Conservation (phyloP, 768 basidiomycete genomes). For the Kwoniella shandongensis region DNA sequence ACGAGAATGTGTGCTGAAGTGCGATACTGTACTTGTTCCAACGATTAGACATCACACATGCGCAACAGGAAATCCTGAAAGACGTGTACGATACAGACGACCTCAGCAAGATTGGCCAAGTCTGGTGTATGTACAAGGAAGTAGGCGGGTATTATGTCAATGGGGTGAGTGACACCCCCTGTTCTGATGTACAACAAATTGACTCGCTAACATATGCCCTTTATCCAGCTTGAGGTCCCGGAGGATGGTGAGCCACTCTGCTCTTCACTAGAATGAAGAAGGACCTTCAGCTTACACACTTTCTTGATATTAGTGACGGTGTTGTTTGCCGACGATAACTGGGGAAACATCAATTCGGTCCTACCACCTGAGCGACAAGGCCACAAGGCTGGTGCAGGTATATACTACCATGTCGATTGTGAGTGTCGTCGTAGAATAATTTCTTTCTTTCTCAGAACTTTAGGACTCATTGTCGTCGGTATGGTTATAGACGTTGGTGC, state of each 20-base stretch:
- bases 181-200: too few species aligned
- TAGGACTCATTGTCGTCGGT: not conserved
- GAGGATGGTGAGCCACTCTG: constrained; percentile 20
- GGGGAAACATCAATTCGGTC: constrained; percentile 69
- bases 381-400: constrained; percentile 67
- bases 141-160: constrained; percentile 64
- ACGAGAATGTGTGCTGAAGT: not conserved
- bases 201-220: not conserved
- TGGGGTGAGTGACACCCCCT: constrained; percentile 28
- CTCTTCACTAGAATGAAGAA: not conserved
- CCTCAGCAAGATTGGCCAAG: constrained; percentile 60
- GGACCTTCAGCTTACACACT: too few species aligned
- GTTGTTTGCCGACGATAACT: constrained; percentile 66
- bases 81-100: constrained; percentile 58
- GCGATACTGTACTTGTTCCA: not conserved
- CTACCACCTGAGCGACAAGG: constrained; percentile 59
- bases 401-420: constrained; percentile 64
- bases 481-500: constrained; percentile 59
- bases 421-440: not conserved
- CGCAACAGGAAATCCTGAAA: constrained; percentile 64
- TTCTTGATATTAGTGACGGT: constrained; percentile 25
- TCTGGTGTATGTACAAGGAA: constrained; percentile 64
- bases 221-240: constrained; percentile 35
- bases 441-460: not conserved
- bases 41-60: constrained; percentile 61